Evolutionary conservation across 2,329 filamentous ascomycete species (phyloP).

Genomic region (Diaporthe destruens): DNA sequence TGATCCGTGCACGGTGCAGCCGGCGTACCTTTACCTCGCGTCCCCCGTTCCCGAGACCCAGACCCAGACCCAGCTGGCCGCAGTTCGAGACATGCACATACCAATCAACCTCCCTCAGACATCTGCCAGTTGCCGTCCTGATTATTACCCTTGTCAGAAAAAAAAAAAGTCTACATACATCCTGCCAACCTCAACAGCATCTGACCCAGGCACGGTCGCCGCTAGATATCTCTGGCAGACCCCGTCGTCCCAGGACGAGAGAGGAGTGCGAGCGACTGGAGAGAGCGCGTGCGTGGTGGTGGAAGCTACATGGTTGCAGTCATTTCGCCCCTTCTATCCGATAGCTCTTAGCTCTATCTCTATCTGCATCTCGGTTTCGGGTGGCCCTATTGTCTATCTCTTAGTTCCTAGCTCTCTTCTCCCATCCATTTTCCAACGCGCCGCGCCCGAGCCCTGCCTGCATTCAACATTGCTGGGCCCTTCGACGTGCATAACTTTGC

Average conservation of each 20-base stretch:
- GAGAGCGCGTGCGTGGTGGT: conserved; percentile 7
- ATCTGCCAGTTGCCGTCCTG: conserved; percentile 15
- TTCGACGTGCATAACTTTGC: conserved; percentile 20
- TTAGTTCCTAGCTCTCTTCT: conserved; percentile 1
- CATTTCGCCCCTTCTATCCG: conserved; percentile 27
- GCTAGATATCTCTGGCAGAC: conserved; percentile 1
- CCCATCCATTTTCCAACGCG: conserved; percentile 11
- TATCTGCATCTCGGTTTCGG: conserved; percentile 17
- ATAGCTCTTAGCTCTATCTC: conserved; percentile 27
- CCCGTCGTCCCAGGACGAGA: not conserved
- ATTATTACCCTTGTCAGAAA: not conserved
- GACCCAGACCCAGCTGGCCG: conserved; percentile 11
- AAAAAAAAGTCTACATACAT: not conserved
- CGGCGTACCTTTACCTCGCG: conserved; percentile 22
- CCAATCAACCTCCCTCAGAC: conserved; percentile 31
- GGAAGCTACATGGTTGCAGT: conserved; percentile 37
- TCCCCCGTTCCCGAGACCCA: conserved; percentile 13
- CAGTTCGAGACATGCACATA: conserved; percentile 22
- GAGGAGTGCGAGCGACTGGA: conserved; percentile 4
- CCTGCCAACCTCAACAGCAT: not conserved
- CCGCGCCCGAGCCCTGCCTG: conserved; percentile 1
- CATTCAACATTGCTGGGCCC: conserved; percentile 8
- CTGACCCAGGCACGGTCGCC: not conserved
- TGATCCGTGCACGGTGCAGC: conserved; percentile 33
- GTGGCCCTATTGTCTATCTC: conserved; percentile 25